Percentiles rank a stretch among this genome's conserved stretches.
These are phyloP conservation scores for Eucalyptus brandiana DNA, from an alignment of 345 rosid genomes.

Conservation along the genomic window DNA sequence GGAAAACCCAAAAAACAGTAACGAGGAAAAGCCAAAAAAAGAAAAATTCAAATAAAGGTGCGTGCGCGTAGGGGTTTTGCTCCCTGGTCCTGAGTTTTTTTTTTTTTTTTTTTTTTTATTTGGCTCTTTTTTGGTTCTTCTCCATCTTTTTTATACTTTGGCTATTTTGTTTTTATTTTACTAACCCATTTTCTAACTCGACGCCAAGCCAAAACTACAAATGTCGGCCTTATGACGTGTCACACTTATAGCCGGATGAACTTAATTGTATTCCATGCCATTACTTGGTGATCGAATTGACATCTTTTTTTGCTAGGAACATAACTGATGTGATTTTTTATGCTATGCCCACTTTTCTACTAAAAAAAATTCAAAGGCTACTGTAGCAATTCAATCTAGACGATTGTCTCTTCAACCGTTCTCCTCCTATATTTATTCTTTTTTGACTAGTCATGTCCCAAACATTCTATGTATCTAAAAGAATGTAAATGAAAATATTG, in stretches of 20 bases:
- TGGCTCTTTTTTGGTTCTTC: too few species aligned
- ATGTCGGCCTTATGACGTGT: background rate
- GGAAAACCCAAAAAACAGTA: too few species aligned
- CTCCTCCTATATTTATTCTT: background rate
- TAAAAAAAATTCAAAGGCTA: background rate
- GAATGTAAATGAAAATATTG: background rate
- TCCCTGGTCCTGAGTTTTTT: background rate
- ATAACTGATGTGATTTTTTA: background rate
- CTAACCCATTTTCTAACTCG: background rate
- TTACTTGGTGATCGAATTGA: background rate
- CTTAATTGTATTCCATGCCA: background rate
- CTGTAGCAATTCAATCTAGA: rapidly evolving
- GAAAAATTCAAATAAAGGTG: background rate
- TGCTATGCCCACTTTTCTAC: background rate
- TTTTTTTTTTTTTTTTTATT: too few species aligned
- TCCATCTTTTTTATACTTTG: background rate
- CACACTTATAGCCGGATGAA: background rate
- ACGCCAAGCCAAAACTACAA: background rate
- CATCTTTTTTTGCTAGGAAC: background rate
- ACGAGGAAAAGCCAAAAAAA: background rate
- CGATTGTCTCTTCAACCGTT: background rate
- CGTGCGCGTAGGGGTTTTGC: rapidly evolving
- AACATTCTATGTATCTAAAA: background rate
- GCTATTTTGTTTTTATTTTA: too few species aligned
- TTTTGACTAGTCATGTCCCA: background rate